These are phyloP conservation scores for Suhomyces vadensis DNA, from an alignment of 805 yeast species.

Conservation along the genomic window DNA sequence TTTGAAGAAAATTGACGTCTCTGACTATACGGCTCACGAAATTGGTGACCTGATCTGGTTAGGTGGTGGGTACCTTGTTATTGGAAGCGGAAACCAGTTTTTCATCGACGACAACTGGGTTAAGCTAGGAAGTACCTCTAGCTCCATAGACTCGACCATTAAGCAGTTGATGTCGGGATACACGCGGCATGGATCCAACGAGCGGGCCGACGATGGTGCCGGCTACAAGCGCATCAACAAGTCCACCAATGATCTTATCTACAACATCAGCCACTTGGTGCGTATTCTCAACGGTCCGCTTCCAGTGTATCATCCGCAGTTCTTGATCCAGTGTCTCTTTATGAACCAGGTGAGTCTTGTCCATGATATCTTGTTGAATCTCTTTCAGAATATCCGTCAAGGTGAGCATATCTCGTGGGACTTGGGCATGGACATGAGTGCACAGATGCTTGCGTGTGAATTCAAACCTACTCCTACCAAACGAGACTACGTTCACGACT, in stretches of 20 bases:
- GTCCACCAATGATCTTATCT: constrained; percentile 19
- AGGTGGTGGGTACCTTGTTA: constrained; percentile 70
- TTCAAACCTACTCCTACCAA: constrained; percentile 2
- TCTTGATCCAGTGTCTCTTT: constrained; percentile 72
- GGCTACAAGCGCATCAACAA: constrained; percentile 11
- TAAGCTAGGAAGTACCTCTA: constrained; percentile 26
- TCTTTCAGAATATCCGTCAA: constrained; percentile 53
- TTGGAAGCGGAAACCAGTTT: constrained; percentile 88
- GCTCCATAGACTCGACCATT: constrained; percentile 54
- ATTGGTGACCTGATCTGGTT: constrained; percentile 93
- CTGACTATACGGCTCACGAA: constrained; percentile 68
- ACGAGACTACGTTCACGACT: constrained; percentile 3
- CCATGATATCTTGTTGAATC: constrained; percentile 52
- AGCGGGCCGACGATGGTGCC: constrained; percentile 26
- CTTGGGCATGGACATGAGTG: constrained; percentile 27
- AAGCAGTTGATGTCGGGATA: constrained; percentile 38
- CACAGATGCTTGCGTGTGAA: constrained; percentile 16
- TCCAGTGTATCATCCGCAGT: constrained; percentile 89
- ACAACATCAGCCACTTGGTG: constrained; percentile 65
- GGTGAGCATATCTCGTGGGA: constrained; percentile 35
- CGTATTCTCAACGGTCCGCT: constrained; percentile 84
- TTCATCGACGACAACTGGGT: constrained; percentile 73
- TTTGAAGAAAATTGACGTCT: constrained; percentile 69
- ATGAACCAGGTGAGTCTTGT: constrained; percentile 59
- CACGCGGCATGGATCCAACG: constrained; percentile 9